A percentile compares a stretch with the other conserved stretches of the same genome.
Conservation (phyloP, 352 stramenopile species). For the Aphanomyces invadans region DNA sequence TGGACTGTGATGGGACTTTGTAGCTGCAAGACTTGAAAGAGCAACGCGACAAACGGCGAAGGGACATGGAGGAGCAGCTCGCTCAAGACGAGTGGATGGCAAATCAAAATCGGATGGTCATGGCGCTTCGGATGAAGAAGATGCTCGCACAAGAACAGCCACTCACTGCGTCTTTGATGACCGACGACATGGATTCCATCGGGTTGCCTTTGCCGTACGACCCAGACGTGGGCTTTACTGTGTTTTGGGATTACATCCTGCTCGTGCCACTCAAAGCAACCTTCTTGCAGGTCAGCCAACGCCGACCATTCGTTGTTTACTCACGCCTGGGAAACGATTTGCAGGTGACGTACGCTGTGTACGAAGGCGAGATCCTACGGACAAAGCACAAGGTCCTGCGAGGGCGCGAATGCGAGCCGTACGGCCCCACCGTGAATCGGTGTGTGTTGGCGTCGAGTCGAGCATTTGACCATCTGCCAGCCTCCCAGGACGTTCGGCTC, state of each 20-base stretch:
- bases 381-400: slow-evolving; percentile 39
- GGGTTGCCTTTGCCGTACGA: slow-evolving; percentile 27
- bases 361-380: slow-evolving; percentile 32
- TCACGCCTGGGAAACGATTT: too few relatives aligned
- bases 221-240: slow-evolving; percentile 32
- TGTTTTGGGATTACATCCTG: slow-evolving; percentile 44
- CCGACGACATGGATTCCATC: not conserved
- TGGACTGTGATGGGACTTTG: not conserved
- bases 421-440: slow-evolving; percentile 29
- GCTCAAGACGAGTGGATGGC: slow-evolving; percentile 45
- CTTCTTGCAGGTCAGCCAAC: slow-evolving; percentile 34
- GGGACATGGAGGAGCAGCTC: slow-evolving; percentile 39
- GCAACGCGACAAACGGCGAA: slow-evolving; percentile 33
- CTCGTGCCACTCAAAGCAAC: slow-evolving; percentile 27
- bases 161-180: not conserved
- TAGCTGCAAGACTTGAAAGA: slow-evolving; percentile 47
- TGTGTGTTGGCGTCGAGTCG: slow-evolving; percentile 32
- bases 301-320: too few relatives aligned
- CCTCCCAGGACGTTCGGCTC: slow-evolving; percentile 29
- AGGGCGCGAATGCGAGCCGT: slow-evolving; percentile 30
- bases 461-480: slow-evolving; percentile 32
- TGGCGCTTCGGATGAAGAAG: slow-evolving; percentile 37
- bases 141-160: slow-evolving; percentile 28
- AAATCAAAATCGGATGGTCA: slow-evolving; percentile 45
- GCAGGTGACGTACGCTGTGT: slow-evolving; percentile 48